Base-by-base conservation (phyloP, 2,329 filamentous ascomycete genomes). In the Trichoderma koningii region DNA sequence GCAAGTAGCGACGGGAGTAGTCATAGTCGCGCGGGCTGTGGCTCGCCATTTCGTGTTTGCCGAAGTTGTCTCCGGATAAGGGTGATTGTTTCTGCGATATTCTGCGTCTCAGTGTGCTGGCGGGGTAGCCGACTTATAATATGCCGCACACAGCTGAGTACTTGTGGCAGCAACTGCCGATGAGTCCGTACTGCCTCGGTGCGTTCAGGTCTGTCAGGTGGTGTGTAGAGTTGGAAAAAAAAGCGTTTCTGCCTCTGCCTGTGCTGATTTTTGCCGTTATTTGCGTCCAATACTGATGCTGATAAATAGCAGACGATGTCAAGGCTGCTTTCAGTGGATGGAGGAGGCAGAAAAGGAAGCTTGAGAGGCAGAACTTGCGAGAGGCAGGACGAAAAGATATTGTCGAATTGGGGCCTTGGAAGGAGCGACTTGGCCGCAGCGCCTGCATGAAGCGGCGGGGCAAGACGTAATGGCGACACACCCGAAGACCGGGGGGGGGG, bases 1-100 rank as follows among this genome's bases (percentile, higher is more conserved):
- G 81, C 73, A 84, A 80, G 72, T 85, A 81, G 67, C 81, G 81
- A 67, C 81, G 77, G 77, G 78, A 72, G 21, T 64, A 51, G 63
- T 84, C 80, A 70, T 76, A 77, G 51, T 86, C 83, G 71, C 86
- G 85, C 56, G 78, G 76, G 72, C 86, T 84, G 80, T 87, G 86
- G 70, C 79, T 78, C 68, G 78, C 74, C 76, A 78, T 80, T 62
- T 47, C 38, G 47, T 38, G 34, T 14, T 3, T 38, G 2, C 10
- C 10, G 34, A 38, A 14, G 45, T 38, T 30, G 45, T 48, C 10
- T 26, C 45, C 19, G 34, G n/a, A 60, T 21, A 45, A 45, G 45
- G 45, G 10, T 12, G 19, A 6, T 44, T 42, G 28, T n/a, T 17
- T 56, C 41, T 26, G 26, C 30, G 30, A 53, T 26, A 44, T 45